phyloP scores from a whole-genome alignment of 768 basidiomycete genomes.

The Mycena floridula region DNA sequence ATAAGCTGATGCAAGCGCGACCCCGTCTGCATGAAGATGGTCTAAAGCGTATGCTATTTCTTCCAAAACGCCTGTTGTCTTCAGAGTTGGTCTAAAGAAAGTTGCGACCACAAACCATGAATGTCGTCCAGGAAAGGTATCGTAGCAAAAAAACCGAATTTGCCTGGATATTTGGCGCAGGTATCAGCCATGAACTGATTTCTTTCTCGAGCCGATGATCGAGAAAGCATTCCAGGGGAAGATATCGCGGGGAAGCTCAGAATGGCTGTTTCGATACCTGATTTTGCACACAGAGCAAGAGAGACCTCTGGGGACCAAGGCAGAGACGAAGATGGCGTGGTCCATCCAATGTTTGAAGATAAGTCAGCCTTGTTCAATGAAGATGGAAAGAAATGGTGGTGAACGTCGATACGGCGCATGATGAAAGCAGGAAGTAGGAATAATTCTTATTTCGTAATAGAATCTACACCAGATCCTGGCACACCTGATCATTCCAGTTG shows the following conservation, averaged over 20 bases:
- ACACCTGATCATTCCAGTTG: conserved; percentile 67
- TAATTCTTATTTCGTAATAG: neutral
- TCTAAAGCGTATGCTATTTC: conserved; percentile 63
- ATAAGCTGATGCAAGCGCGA: conserved; percentile 64
- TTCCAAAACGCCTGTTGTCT: conserved; percentile 39
- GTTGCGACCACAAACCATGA: conserved; percentile 36
- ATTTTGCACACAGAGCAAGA: conserved; percentile 55
- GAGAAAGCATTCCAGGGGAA: conserved; percentile 31
- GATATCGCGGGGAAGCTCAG: conserved; percentile 60
- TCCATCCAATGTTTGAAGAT: conserved; percentile 51
- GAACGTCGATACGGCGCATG: conserved; percentile 50
- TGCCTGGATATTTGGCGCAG: conserved; percentile 39
- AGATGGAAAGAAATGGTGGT: conserved; percentile 69
- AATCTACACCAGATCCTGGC: neutral
- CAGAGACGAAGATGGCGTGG: conserved; percentile 53
- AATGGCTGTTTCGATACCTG: conserved; percentile 52
- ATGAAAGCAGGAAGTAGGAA: neutral
- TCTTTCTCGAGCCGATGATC: conserved; percentile 32
- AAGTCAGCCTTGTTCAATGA: conserved; percentile 39
- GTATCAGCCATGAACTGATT: conserved; percentile 45
- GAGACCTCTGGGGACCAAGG: conserved; percentile 61
- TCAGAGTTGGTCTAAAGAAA: neutral
- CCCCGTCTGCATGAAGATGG: conserved; percentile 53
- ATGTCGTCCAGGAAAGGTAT: conserved; percentile 57
- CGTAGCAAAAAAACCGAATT: conserved; percentile 69